Base-by-base conservation (phyloP, 495 filamentous ascomycete species). In the Saxophila tyrrhenica region DNA sequence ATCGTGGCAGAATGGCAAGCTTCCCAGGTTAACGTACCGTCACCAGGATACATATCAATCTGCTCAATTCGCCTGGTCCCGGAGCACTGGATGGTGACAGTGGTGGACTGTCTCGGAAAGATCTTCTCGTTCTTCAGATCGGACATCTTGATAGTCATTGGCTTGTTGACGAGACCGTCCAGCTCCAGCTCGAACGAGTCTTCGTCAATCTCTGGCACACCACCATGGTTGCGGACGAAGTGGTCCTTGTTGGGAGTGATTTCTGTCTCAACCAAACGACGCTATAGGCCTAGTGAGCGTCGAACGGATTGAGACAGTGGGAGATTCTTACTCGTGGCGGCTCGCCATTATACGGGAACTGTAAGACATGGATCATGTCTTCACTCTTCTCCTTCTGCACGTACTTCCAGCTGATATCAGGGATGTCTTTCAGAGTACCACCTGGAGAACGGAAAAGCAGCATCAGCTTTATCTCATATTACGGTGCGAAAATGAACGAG, bases 311-410 rank as follows among this genome's bases (percentile, higher is more conserved):
- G 3, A 39, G 0, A 32, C 48, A 48, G 2, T 25, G 48, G 32
- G 17, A 38, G 25, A 39, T 24, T 52, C 56, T 39, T 47, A 63
- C 62, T 43, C 75, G 72, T 8, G 79, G 79, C 0, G 81, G 75
- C 55, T 86, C 83, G 8, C 82, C 83, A 42, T 85, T 85, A 67
- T 85, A 86, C 0, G 82, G 83, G 55, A 85, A 86, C 57, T 84
- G 75, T 1, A 86, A 68, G 2, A 85, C 69, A 65, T 86, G 83
- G 16, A 80, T 64, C 82, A 85, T 85, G 58, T 84, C 81, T 0
- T 67, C 59, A 53, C 75, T 70, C 56, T 85, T 86, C 64, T 85
- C 83, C 43, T 73, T 54, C 17, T 74, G 64, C 3, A 85, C 83
- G 15, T 58, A 73, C 1, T 68, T 55, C 83, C 82, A 86, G 23